Conservation (phyloP, 441 rosid genomes). For the Raphanus hybrid region DNA sequence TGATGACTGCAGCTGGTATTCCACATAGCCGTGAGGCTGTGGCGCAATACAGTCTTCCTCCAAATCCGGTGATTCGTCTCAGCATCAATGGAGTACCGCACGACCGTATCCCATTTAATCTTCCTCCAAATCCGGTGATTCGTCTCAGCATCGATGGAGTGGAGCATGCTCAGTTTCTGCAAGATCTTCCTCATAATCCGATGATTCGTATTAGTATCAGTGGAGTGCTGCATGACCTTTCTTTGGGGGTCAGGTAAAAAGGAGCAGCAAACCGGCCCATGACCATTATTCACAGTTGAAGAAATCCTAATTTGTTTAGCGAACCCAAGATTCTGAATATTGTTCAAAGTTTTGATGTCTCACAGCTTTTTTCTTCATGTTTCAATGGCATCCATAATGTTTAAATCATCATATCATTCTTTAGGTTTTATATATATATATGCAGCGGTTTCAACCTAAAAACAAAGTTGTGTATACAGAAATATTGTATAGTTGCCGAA, state of each 20-base stretch:
- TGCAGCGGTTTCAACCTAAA: not conserved
- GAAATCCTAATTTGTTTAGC: not conserved
- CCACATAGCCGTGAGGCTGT: not conserved
- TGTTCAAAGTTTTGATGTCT: not conserved
- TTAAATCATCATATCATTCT: not conserved
- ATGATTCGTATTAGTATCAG: not conserved
- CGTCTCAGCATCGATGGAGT: not conserved
- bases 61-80: too few species aligned
- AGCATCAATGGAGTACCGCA: not conserved
- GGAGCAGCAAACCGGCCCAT: not conserved
- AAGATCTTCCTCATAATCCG: not conserved
- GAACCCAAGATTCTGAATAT: not conserved
- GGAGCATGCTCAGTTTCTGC: not conserved
- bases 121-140: not conserved
- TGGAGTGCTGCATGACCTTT: not conserved
- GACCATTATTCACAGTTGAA: not conserved
- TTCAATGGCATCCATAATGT: not conserved
- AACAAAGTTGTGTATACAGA: not conserved
- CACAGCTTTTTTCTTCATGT: not conserved
- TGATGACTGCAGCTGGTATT: slow-evolving; percentile 2
- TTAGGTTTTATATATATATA: not conserved
- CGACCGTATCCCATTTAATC: not conserved
- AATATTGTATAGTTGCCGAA: not conserved
- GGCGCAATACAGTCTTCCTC: too few species aligned
- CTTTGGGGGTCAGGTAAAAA: not conserved